These are phyloP conservation scores for Lactuca sativa DNA, from an alignment of 129 eudicot species.

Conservation along the genomic window DNA sequence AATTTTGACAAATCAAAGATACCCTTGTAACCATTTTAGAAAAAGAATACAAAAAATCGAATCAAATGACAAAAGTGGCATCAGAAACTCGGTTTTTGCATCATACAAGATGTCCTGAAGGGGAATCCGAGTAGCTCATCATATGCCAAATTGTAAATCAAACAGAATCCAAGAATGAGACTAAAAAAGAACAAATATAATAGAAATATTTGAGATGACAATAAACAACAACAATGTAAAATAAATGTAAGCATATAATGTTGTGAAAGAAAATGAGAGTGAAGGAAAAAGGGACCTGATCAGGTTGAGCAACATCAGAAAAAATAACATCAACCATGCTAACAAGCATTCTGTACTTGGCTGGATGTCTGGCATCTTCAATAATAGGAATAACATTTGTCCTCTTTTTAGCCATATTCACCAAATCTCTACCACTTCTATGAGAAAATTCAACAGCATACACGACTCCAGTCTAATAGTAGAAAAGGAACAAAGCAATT, in stretches of 20 bases:
- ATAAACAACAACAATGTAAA: not conserved
- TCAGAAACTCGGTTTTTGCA: constrained; percentile 82
- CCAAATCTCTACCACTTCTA: constrained; percentile 96
- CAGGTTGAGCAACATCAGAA: constrained; percentile 99
- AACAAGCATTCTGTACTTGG: constrained; percentile 94
- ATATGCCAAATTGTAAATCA: constrained; percentile 26
- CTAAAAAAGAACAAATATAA: not conserved
- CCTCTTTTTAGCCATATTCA: constrained; percentile 92
- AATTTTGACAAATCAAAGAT: not conserved
- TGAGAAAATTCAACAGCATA: constrained; percentile 97
- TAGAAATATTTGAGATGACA: not conserved
- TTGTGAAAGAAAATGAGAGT: not conserved
- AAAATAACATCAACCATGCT: constrained; percentile 97
- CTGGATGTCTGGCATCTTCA: constrained; percentile 99
- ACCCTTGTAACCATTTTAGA: not conserved
- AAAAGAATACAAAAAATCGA: not conserved
- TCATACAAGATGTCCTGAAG: constrained; percentile 76
- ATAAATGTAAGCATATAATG: not conserved
- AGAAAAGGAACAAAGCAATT: not conserved
- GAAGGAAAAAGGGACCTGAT: constrained; percentile 60
- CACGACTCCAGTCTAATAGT: constrained; percentile 66
- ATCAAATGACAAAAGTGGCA: constrained; percentile 17
- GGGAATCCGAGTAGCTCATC: constrained; percentile 86
- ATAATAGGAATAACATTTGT: constrained; percentile 96
- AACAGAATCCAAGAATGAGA: not conserved